Conservation (phyloP, 192 early-diverging fungal genomes). For the Kickxella alabastrina region DNA sequence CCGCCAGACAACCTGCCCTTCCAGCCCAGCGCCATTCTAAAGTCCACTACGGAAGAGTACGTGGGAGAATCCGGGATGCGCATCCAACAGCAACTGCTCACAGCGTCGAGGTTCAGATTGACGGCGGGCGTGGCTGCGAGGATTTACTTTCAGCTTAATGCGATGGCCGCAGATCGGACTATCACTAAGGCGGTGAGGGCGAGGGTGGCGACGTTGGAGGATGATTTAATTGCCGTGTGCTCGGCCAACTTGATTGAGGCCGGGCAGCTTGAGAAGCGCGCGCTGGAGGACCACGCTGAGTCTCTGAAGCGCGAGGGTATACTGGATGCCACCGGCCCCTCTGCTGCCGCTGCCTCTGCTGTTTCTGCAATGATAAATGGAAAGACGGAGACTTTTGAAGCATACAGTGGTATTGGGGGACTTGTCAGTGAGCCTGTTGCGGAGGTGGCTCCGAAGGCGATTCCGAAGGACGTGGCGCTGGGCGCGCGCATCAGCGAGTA, state of each 20-base stretch:
- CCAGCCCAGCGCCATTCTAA: conserved; percentile 18
- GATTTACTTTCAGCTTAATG: conserved; percentile 23
- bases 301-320: not conserved
- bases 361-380: not conserved
- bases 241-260: conserved; percentile 42
- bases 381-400: not conserved
- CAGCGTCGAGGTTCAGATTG: conserved; percentile 37
- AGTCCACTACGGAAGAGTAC: conserved; percentile 11
- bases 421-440: not conserved
- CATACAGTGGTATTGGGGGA: not conserved
- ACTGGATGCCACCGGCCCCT: too few species aligned
- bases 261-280: conserved; percentile 35
- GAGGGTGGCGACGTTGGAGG: conserved; percentile 12
- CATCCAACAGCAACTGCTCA: conserved; percentile 32
- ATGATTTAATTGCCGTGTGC: conserved; percentile 27
- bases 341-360: not conserved
- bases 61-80: conserved; percentile 11
- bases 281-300: conserved; percentile 15
- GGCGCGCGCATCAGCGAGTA: conserved; percentile 34
- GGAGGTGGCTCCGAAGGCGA: not conserved
- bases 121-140: conserved; percentile 28
- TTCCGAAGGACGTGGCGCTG: conserved; percentile 23
- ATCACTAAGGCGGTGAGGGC: conserved; percentile 4
- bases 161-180: conserved; percentile 11
- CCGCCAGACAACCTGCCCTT: conserved; percentile 25